A percentile compares a stretch with the other conserved stretches of the same genome.
These are phyloP conservation scores for Cutaneotrichosporon sp. DNA, from an alignment of 1,284 basidiomycete species.

Conservation along the genomic window DNA sequence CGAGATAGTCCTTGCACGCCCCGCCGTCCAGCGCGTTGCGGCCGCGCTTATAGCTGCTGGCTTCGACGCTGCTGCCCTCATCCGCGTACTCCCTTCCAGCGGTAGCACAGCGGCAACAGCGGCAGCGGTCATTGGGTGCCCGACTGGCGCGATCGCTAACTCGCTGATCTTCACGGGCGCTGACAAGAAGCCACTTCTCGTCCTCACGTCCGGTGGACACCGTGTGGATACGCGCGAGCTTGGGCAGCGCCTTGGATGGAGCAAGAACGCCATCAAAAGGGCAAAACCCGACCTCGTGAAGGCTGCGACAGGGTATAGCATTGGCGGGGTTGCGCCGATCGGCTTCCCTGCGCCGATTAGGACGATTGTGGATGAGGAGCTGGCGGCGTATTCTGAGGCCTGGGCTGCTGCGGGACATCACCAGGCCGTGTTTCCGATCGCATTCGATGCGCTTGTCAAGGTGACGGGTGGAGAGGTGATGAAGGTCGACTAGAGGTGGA, in stretches of 20 bases:
- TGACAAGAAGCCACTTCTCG: constrained; percentile 4
- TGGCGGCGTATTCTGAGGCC: not conserved
- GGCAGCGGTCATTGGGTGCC: constrained; percentile 7
- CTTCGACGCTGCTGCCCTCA: not conserved
- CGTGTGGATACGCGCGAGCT: constrained; percentile 11
- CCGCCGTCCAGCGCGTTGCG: constrained; percentile 4
- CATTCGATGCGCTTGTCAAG: constrained; percentile 7
- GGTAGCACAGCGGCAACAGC: constrained; percentile 11
- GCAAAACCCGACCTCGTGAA: constrained; percentile 13
- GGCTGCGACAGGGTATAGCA: constrained; percentile 2
- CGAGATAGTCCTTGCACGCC: constrained; percentile 6
- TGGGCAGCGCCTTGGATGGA: constrained; percentile 6
- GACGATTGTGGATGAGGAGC: constrained; percentile 11
- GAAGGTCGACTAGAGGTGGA: constrained; percentile 10
- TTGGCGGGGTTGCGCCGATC: constrained; percentile 15
- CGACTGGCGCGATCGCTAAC: constrained; percentile 15
- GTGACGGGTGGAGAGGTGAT: constrained; percentile 9
- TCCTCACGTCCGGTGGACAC: constrained; percentile 12
- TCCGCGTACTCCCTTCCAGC: constrained; percentile 10
- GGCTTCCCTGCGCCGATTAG: constrained; percentile 4
- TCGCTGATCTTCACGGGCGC: constrained; percentile 12
- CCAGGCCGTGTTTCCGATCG: constrained; percentile 3
- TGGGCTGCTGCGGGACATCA: constrained; percentile 18
- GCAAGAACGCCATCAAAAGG: constrained; percentile 6
- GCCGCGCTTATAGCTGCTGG: not conserved